Percentiles rank a stretch among this genome's conserved stretches.
Evolutionary conservation across 306 rosid genomes (phyloP).

Genomic region (Acmispon strigosus): DNA sequence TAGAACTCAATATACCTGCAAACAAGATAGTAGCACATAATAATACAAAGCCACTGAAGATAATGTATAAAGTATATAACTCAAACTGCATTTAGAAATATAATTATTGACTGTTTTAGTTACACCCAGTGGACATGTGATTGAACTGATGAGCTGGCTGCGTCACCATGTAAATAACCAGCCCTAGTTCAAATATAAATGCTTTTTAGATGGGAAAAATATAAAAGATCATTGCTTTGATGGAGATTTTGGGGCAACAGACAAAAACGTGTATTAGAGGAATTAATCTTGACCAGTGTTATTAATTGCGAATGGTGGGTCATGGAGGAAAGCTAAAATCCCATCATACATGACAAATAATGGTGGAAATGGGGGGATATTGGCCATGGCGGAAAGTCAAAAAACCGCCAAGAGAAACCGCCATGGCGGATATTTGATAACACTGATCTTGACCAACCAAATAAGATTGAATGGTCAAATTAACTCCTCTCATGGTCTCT

Average conservation of each 20-base stretch:
- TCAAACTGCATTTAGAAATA: background rate
- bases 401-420: too few relatives aligned
- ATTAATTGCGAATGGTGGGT: too few relatives aligned
- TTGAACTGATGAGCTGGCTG: background rate
- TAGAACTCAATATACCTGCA: slow-evolving; percentile 90
- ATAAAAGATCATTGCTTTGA: background rate
- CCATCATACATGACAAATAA: too few relatives aligned
- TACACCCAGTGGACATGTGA: background rate
- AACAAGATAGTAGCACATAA: slow-evolving; percentile 3
- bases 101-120: background rate
- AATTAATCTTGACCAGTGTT: background rate
- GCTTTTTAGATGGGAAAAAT: background rate
- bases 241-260: background rate
- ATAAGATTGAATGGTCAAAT: background rate
- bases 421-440: too few relatives aligned
- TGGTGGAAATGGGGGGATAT: too few relatives aligned
- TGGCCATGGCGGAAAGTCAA: too few relatives aligned
- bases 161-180: background rate
- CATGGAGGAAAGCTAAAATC: too few relatives aligned
- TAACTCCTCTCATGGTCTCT: too few relatives aligned
- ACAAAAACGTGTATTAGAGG: background rate
- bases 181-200: background rate
- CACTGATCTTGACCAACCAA: too few relatives aligned
- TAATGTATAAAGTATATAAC: background rate
- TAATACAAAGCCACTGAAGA: slow-evolving; percentile 2